A percentile compares a stretch with the other conserved stretches of the same genome.
Evolutionary conservation across 1,139 yeast genomes (phyloP).

Genomic region (Pichia sp.): DNA sequence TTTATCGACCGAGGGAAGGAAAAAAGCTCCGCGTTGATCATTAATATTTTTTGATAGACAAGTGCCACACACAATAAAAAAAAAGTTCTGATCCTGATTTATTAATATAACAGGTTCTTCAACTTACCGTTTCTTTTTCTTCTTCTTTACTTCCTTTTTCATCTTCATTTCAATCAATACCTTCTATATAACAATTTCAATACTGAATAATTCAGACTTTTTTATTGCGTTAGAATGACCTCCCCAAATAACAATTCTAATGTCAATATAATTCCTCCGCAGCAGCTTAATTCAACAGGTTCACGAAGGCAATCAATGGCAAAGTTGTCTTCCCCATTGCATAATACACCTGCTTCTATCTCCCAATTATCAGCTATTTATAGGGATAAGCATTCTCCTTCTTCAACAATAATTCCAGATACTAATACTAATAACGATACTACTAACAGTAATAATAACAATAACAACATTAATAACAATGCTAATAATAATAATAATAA

Average conservation of each 20-base stretch:
- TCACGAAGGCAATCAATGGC: slow-evolving; percentile 13
- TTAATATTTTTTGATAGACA: no score
- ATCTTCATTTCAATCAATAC: no score
- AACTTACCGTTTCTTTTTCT: no score
- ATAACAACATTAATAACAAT: slow-evolving; percentile 9
- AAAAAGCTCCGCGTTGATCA: no score
- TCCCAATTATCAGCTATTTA: slow-evolving; percentile 10
- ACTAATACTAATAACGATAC: neutral
- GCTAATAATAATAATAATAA: neutral
- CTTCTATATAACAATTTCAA: no score
- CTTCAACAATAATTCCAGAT: slow-evolving; percentile 5
- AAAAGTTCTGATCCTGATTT: no score
- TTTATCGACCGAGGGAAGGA: no score
- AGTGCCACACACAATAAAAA: no score
- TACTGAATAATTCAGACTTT: no score
- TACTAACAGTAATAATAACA: neutral
- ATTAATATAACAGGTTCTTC: no score
- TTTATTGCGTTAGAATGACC: no score
- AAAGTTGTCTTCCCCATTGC: slow-evolving; percentile 11
- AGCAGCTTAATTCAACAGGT: neutral
- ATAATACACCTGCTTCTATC: slow-evolving; percentile 8
- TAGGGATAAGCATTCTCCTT: slow-evolving; percentile 9
- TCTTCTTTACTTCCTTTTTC: neutral
- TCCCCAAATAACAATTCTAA: neutral
- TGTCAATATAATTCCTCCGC: slow-evolving; percentile 1